Conservation (phyloP, 140 eudicot genomes). For the Cichorium intybus region DNA sequence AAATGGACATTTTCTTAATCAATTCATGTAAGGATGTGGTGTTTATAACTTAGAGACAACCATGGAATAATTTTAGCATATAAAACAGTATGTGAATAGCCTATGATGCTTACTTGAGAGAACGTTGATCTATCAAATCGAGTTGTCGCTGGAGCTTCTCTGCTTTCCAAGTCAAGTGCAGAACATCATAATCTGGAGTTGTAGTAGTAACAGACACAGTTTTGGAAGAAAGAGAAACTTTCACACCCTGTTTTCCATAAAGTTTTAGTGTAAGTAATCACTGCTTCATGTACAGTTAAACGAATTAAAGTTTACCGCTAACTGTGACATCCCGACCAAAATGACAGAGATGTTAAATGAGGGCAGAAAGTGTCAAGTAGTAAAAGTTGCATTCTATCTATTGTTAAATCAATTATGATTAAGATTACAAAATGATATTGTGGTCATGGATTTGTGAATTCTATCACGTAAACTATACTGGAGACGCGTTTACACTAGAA, state of each 20-base stretch:
- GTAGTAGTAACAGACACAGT: slow-evolving; percentile 38
- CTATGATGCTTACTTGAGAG: slow-evolving; percentile 51
- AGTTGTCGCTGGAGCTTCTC: slow-evolving; percentile 88
- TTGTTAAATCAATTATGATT: background rate
- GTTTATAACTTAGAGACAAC: background rate
- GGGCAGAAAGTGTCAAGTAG: too few species aligned
- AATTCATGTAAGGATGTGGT: background rate
- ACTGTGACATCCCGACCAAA: too few species aligned
- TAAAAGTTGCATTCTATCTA: too few species aligned
- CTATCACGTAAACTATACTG: too few species aligned
- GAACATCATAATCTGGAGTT: slow-evolving; percentile 52
- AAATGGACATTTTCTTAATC: background rate
- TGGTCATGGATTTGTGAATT: background rate
- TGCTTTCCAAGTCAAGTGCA: slow-evolving; percentile 74
- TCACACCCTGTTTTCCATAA: slow-evolving; percentile 63
- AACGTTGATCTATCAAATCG: slow-evolving; percentile 59
- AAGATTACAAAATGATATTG: background rate
- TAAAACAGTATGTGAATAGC: background rate
- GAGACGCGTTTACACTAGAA: background rate
- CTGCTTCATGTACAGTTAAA: slow-evolving; percentile 1
- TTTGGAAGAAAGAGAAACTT: slow-evolving; percentile 62
- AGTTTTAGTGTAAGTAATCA: slow-evolving; percentile 14
- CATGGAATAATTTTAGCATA: background rate
- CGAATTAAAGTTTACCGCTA: too few species aligned
- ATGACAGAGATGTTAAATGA: too few species aligned